These are phyloP conservation scores for Emericellopsis cladophorae DNA, from an alignment of 2,329 filamentous ascomycete genomes.

Conservation along the genomic window DNA sequence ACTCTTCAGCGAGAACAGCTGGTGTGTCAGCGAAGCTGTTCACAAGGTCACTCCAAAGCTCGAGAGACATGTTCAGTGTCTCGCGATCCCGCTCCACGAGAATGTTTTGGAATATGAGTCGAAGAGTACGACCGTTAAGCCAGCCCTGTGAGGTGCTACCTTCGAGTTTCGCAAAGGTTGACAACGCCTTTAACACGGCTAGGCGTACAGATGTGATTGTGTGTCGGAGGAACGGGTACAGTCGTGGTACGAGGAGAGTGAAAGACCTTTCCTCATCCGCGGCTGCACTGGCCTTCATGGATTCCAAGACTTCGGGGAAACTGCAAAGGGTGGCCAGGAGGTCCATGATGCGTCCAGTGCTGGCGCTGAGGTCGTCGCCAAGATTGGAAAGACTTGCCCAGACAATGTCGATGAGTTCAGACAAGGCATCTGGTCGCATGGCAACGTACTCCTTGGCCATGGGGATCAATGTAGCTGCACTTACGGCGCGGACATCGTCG, in stretches of 20 bases:
- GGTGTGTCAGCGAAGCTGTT: constrained; percentile 53
- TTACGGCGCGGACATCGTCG: constrained; percentile 93
- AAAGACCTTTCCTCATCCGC: constrained; percentile 82
- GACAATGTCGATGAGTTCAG: constrained; percentile 80
- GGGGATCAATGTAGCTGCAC: constrained; percentile 91
- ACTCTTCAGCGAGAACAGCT: constrained; percentile 56
- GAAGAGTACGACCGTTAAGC: constrained; percentile 80
- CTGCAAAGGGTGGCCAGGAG: constrained; percentile 89
- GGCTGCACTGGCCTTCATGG: constrained; percentile 84
- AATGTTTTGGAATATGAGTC: constrained; percentile 89
- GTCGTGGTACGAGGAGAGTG: constrained; percentile 76
- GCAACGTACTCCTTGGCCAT: constrained; percentile 92
- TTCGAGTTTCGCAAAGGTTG: constrained; percentile 85
- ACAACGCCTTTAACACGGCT: constrained; percentile 80
- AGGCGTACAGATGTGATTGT: constrained; percentile 93
- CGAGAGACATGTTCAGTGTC: constrained; percentile 69
- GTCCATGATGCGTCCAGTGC: constrained; percentile 98
- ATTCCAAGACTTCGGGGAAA: constrained; percentile 81
- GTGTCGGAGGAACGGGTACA: constrained; percentile 93
- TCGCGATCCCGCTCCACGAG: constrained; percentile 82
- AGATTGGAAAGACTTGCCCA: constrained; percentile 95
- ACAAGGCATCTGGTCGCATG: constrained; percentile 65
- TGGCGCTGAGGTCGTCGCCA: constrained; percentile 94
- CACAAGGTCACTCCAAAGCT: constrained; percentile 76
- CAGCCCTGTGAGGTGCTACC: constrained; percentile 72